Evolutionary conservation across 306 rosid genomes (phyloP), one percentile per base, ranked within the genome.

Genomic region (Acmispon strigosus): DNA sequence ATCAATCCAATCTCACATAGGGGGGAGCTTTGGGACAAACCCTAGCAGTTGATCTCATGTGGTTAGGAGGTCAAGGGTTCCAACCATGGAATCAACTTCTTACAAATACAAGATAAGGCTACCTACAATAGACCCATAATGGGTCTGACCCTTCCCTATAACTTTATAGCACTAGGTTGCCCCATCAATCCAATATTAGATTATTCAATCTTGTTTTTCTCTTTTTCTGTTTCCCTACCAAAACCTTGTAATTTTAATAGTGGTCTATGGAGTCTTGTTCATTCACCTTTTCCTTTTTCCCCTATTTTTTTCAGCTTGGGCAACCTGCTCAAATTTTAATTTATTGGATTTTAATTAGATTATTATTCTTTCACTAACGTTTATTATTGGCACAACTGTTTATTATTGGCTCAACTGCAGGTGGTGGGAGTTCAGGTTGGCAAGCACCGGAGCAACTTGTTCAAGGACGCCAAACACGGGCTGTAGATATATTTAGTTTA

Each of bases 371-470:
- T 6, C 32, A 7, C 8, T 45, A 73, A 68, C 29, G 37, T 78
- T 78, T 78, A 47, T n/a, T n/a, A n/a, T n/a, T n/a, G n/a, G n/a
- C n/a, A n/a, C n/a, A n/a, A n/a, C n/a, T n/a, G n/a, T n/a, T n/a
- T n/a, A n/a, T n/a, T n/a, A n/a, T 53, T 69, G 60, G 51, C 66
- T 64, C 49, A 74, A 70, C 60, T 66, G 71, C 70, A 92, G 96
- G 96, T 47, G 82, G 75, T 87, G 98, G 98, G 41, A 92, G 98
- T 74, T 92, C 96, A 12, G 98, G 98, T 65, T 92, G 98, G 98
- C 98, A 90, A 81, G 90, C 98, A 10, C 96, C 96, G 1, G 96
- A 92, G 51, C 96, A 88, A 65, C 96, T 92, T 80, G 84, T 48
- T 69, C 86, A 75, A 13, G 93, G 86, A 45, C 91, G 96, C 44